A percentile compares a stretch with the other conserved stretches of the same genome.
These are phyloP conservation scores for Aurantiochytrium sp. DNA, from an alignment of 108 stramenopile genomes.

Conservation along the genomic window DNA sequence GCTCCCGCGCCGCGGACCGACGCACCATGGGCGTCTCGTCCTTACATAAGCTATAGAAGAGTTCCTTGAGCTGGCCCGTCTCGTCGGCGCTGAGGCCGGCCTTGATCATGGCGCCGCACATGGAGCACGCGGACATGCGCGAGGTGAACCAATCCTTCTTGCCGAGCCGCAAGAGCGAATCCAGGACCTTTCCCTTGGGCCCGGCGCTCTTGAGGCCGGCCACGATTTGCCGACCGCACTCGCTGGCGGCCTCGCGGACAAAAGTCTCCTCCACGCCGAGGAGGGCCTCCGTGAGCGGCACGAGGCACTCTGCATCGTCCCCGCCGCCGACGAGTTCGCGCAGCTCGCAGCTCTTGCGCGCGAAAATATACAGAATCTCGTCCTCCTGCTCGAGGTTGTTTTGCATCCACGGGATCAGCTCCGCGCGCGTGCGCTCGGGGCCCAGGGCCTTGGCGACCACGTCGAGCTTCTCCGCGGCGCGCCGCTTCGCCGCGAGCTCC, in stretches of 20 bases:
- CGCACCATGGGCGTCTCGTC: constrained; percentile 32
- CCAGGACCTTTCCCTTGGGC: not conserved
- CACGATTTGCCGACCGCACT: not conserved
- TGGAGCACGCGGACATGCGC: not conserved
- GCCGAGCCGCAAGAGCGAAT: not conserved
- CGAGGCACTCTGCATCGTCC: not conserved
- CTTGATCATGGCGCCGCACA: constrained; percentile 3
- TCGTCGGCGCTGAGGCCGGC: not conserved
- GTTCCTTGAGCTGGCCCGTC: not conserved
- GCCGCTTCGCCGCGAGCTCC: not conserved
- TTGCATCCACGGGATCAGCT: constrained; percentile 23
- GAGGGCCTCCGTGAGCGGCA: not conserved
- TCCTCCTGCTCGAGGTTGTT: constrained; percentile 1
- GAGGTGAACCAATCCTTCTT: constrained; percentile 22
- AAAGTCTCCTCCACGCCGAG: constrained; percentile 17
- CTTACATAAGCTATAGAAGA: not conserved
- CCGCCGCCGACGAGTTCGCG: not conserved
- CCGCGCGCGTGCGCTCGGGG: not conserved
- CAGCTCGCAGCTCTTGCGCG: not conserved
- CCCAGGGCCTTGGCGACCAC: constrained; percentile 19
- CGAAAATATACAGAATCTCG: constrained; percentile 23
- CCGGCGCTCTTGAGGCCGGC: not conserved
- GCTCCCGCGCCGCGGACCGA: not conserved
- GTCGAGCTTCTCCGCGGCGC: not conserved
- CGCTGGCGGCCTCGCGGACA: constrained; percentile 24